Evolutionary conservation across 768 basidiomycete species (phyloP), one percentile per base, ranked within the genome.

Genomic region (Tylopilus vinaceipallidus): DNA sequence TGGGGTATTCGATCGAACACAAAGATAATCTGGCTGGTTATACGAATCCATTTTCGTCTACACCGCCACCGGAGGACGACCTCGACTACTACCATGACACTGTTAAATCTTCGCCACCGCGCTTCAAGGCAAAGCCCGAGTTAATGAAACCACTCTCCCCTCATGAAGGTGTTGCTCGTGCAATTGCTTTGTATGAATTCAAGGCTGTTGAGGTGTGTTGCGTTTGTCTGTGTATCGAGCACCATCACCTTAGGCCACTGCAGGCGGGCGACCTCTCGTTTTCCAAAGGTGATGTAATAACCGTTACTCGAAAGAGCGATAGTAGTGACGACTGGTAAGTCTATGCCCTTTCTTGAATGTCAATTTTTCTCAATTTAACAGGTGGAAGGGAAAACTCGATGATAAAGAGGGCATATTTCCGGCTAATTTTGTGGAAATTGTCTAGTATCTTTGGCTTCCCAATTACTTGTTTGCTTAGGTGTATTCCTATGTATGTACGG

Each of bases 381-480:
- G 87, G 87, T 91, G 89, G 89, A 84, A 75, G 13, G 89, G 89
- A n/a, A 84, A 79, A 61, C 52, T 83, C 2, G 68, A 78, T 19
- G 77, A 76, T 14, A 65, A 74, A 33, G 71, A 79, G 55, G 90
- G 90, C 0, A 78, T 85, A 38, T 91, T 92, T 65, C 89, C 89
- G 29, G 89, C 89, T 14, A 91, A 91, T 64, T 89, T 88, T 58
- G 86, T 90, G n/a, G 86, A 89, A 62, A 66, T 89, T 49, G 68
- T 75, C 23, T 77, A 62, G 52, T 14, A n/a, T n/a, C n/a, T n/a
- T n/a, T n/a, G n/a, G n/a, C n/a, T n/a, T n/a, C n/a, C n/a, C n/a
- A n/a, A n/a, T n/a, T n/a, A n/a, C n/a, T n/a, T 40, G 35, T 45
- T 20, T 51, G 20, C 20, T 41, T 41, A 22, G 32, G 36, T 13